These are phyloP conservation scores for Boletus reticuloceps DNA, from an alignment of 768 basidiomycete species.

Conservation along the genomic window DNA sequence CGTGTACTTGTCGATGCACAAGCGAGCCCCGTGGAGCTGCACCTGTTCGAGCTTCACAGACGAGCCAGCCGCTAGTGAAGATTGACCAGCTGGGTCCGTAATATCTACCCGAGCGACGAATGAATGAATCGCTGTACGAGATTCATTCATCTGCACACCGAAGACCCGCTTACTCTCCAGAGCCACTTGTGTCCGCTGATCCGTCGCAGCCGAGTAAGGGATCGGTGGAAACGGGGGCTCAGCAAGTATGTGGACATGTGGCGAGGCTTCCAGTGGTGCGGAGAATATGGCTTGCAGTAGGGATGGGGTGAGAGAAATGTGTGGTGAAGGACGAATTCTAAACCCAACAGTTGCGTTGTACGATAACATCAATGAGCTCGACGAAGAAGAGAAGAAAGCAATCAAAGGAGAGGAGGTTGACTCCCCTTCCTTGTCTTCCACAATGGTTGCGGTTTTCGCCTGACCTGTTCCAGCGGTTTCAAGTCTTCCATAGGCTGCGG, in stretches of 20 bases:
- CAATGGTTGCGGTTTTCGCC: conserved; percentile 17
- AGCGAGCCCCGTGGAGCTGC: background rate
- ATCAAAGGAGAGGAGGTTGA: conserved; percentile 18
- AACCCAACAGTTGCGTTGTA: conserved; percentile 15
- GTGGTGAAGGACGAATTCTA: conserved; percentile 18
- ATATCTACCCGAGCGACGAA: conserved; percentile 22
- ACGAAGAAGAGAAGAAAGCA: conserved; percentile 22
- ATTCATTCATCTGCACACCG: conserved; percentile 14
- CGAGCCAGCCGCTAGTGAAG: conserved; percentile 15
- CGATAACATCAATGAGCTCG: conserved; percentile 17
- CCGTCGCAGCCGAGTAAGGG: conserved; percentile 7
- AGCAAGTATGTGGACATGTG: conserved; percentile 24
- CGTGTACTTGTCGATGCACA: conserved; percentile 16
- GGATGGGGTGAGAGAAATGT: background rate
- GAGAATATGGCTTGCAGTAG: conserved; percentile 21
- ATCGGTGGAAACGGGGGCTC: conserved; percentile 13
- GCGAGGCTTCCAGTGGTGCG: conserved; percentile 15
- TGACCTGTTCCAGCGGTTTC: conserved; percentile 14
- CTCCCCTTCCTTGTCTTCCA: conserved; percentile 18
- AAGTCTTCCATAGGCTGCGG: conserved; percentile 21
- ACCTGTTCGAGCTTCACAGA: conserved; percentile 16
- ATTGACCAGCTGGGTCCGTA: conserved; percentile 18
- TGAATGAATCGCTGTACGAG: conserved; percentile 13
- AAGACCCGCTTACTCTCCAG: conserved; percentile 16
- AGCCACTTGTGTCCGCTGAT: background rate